phyloP scores from a whole-genome alignment of 257 asterid genomes.

The Petunia secreta region DNA sequence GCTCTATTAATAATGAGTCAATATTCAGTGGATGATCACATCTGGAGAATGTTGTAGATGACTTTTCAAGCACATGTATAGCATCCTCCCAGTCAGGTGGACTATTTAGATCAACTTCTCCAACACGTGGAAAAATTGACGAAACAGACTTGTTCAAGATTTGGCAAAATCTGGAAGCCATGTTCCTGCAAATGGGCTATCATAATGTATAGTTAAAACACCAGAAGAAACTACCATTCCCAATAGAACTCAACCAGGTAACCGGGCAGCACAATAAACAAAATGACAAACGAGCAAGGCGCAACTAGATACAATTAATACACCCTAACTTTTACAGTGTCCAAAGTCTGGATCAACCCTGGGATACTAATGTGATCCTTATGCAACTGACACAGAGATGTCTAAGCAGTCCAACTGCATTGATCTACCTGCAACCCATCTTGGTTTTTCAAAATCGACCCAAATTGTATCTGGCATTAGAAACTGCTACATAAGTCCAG shows the following conservation, averaged over 20 bases:
- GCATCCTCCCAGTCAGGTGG: constrained; percentile 65
- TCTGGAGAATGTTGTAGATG: constrained; percentile 24
- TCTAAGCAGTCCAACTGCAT: neutral
- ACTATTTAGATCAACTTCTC: constrained; percentile 53
- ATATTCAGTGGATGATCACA: constrained; percentile 32
- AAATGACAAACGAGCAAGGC: neutral
- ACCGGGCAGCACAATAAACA: neutral
- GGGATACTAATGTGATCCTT: constrained; percentile 7
- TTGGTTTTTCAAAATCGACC: neutral
- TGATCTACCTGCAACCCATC: constrained; percentile 21
- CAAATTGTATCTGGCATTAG: constrained; percentile 12
- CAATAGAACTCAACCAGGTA: constrained; percentile 11
- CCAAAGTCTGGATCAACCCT: neutral
- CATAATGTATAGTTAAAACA: constrained; percentile 48
- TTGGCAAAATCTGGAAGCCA: constrained; percentile 72
- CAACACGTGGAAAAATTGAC: constrained; percentile 54
- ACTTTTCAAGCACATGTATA: constrained; percentile 46
- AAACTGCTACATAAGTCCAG: neutral
- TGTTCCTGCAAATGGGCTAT: constrained; percentile 78
- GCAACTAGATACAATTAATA: constrained; percentile 9
- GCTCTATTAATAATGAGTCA: constrained; percentile 33
- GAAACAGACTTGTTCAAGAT: constrained; percentile 59
- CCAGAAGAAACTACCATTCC: constrained; percentile 17
- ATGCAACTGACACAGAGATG: constrained; percentile 11
- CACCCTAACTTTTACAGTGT: neutral